Percentiles rank a stretch among this genome's conserved stretches.
These are phyloP conservation scores for Fusarium sp. DNA, from an alignment of 2,329 filamentous ascomycete genomes.

Conservation along the genomic window DNA sequence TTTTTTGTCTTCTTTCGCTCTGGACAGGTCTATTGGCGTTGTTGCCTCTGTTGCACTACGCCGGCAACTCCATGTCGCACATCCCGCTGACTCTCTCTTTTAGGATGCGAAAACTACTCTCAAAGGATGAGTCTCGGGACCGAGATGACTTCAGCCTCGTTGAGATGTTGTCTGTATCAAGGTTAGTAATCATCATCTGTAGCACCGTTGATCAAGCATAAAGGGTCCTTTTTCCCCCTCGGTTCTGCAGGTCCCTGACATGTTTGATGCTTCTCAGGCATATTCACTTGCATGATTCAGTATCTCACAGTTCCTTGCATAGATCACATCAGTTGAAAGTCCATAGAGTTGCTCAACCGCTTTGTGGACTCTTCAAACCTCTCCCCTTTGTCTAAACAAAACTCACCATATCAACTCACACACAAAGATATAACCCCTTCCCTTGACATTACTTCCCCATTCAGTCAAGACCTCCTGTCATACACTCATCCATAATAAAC, in stretches of 20 bases:
- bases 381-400: not conserved
- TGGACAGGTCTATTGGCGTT: not conserved
- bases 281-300: not conserved
- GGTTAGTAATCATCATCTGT: conserved; percentile 1
- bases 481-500: not conserved
- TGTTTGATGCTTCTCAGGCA: not conserved
- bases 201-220: conserved; percentile 20
- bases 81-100: not conserved
- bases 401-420: not conserved
- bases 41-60: not conserved
- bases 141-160: not conserved
- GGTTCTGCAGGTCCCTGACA: not conserved
- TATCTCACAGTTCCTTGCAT: not conserved
- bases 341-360: not conserved
- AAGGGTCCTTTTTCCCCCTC: conserved; percentile 12
- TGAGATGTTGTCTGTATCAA: not conserved
- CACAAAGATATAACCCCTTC: not conserved
- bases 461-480: not conserved
- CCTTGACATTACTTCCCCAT: not conserved
- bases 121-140: not conserved
- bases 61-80: not conserved
- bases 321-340: not conserved
- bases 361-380: not conserved
- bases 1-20: not conserved
- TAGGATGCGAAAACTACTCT: not conserved